Conservation (phyloP, 2,329 filamentous ascomycete genomes). For the Myriosclerotinia scirpicola region DNA sequence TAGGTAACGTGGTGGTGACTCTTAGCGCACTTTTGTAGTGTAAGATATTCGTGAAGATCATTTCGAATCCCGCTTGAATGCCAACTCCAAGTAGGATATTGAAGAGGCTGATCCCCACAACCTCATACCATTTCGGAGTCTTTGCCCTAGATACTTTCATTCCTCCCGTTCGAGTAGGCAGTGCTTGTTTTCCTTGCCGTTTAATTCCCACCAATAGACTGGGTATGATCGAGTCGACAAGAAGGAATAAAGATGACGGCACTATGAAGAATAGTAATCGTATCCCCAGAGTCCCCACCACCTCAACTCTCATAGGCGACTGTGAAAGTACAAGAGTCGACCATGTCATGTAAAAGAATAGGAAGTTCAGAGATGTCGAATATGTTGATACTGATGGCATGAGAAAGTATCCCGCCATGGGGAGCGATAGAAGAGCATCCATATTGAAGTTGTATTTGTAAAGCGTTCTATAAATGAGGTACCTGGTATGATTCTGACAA, state of each 20-base stretch:
- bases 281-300: conserved; percentile 67
- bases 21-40: conserved; percentile 55
- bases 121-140: conserved; percentile 46
- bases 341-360: conserved; percentile 89
- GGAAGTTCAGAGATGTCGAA: conserved; percentile 75
- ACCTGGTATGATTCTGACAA: background rate
- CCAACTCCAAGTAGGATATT: conserved; percentile 56
- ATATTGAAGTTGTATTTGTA: conserved; percentile 42
- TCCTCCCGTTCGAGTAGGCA: conserved; percentile 49
- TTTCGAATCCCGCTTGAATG: conserved; percentile 57
- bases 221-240: conserved; percentile 70
- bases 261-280: conserved; percentile 70
- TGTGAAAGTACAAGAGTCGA: conserved; percentile 67
- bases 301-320: conserved; percentile 70
- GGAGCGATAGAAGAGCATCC: conserved; percentile 70
- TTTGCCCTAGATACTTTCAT: conserved; percentile 42
- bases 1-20: conserved; percentile 58
- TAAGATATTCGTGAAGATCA: conserved; percentile 53
- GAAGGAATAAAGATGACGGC: conserved; percentile 69
- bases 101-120: conserved; percentile 53
- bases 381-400: conserved; percentile 64
- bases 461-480: background rate
- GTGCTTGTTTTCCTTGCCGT: conserved; percentile 54
- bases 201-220: conserved; percentile 70
- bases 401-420: conserved; percentile 67